Evolutionary conservation across 495 filamentous ascomycete species (phyloP), one percentile per base, ranked within the genome.

Genomic region (Schizothecium vesticola): DNA sequence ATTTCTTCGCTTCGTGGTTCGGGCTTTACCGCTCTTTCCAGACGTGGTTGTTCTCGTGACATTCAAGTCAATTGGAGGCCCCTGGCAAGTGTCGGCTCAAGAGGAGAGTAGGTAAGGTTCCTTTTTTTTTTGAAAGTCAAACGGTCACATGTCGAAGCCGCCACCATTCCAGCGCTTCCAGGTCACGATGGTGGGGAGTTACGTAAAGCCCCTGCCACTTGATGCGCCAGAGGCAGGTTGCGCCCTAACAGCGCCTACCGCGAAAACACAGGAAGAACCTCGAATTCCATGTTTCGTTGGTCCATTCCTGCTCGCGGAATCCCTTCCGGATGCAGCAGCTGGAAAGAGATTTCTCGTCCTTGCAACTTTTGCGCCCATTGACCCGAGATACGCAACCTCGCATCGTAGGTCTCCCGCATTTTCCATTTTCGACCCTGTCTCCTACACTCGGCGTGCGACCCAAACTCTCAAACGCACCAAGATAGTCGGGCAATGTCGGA

Each of bases 121-220:
- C n/a, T n/a, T n/a, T n/a, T 51, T 51, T 51, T 51, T 19, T 51
- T 51, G 43, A 6, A n/a, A 19, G 16, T 2, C 43, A 51, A 26
- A 33, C 65, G 68, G 67, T 75, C 73, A 75, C 73, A 75, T 75
- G 73, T 58, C 59, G 63, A 61, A 51, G 62, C 43, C 56, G 56
- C 56, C 25, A 3, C 62, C 24, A 26, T 55, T 68, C 59, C 59
- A 64, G 51, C 59, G 55, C 43, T 62, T 22, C 36, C n/a, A 66
- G 65, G 69, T 75, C 64, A 71, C 67, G 57, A 59, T 71, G 67
- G 55, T 64, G 71, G 43, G 28, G 31, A 59, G 73, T 75, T 75
- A 75, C 73, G 73, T 73, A 75, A 73, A 64, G 67, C 29, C 25
- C 69, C 71, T 66, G 61, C 56, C 57, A 26, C 56, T 63, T 65